These are phyloP conservation scores for Pisolithus thermaeus DNA, from an alignment of 1,284 basidiomycete species.

Conservation along the genomic window DNA sequence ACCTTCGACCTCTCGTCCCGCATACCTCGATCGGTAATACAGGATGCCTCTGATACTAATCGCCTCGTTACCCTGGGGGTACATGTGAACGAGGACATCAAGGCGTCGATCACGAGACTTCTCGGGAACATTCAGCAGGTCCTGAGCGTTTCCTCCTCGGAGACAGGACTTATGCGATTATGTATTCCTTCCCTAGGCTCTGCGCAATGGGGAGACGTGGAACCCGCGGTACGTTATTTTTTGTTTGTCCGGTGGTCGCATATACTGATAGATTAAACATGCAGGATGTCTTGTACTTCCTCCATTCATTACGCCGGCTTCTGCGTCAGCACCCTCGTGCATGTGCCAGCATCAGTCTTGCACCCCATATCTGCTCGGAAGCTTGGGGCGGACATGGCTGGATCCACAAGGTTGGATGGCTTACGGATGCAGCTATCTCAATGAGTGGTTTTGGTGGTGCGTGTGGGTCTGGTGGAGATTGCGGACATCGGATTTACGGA, in stretches of 20 bases:
- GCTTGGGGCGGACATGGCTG: constrained; percentile 59
- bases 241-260: neutral
- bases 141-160: constrained; percentile 12
- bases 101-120: constrained; percentile 5
- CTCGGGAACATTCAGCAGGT: constrained; percentile 18
- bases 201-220: constrained; percentile 63
- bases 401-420: constrained; percentile 75
- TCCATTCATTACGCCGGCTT: constrained; percentile 60
- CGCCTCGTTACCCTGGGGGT: constrained; percentile 34
- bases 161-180: constrained; percentile 46
- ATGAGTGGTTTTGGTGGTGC: constrained; percentile 77
- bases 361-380: constrained; percentile 52
- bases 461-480: constrained; percentile 22
- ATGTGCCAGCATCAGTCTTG: constrained; percentile 66
- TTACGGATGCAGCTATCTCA: constrained; percentile 69
- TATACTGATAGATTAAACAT: constrained; percentile 6
- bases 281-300: constrained; percentile 66
- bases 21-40: constrained; percentile 46
- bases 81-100: constrained; percentile 2
- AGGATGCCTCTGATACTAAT: constrained; percentile 34
- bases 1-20: constrained; percentile 68
- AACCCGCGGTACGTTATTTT: constrained; percentile 39
- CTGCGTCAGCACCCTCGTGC: constrained; percentile 51
- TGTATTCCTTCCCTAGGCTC: constrained; percentile 71
- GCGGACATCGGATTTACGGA: constrained; percentile 8